Evolutionary conservation across 305 asterid species (phyloP).

Genomic region (Solanum hybrid): DNA sequence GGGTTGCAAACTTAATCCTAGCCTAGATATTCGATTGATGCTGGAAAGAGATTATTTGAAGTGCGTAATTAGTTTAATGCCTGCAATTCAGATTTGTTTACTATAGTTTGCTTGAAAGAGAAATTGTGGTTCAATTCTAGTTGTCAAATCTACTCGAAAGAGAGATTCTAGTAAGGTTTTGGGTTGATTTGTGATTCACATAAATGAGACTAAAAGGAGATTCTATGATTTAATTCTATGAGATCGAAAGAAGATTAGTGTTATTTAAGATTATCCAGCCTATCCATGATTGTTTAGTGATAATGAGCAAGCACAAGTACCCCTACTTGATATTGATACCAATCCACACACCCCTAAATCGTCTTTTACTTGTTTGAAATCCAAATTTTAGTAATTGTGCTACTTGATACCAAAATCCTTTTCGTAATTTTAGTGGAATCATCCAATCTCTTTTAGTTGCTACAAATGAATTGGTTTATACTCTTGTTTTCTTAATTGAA

Average conservation of each 20-base stretch:
- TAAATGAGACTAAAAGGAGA: neutral
- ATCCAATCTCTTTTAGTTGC: neutral
- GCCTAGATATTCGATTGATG: neutral
- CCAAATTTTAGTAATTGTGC: neutral
- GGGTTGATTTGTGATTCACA: neutral
- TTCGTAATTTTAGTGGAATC: neutral
- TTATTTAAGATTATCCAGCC: neutral
- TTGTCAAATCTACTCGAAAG: neutral
- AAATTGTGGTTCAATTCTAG: neutral
- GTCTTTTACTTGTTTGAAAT: neutral
- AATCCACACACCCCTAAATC: neutral
- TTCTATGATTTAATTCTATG: neutral
- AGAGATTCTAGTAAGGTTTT: neutral
- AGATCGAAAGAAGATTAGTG: neutral
- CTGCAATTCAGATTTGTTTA: neutral
- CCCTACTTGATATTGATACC: neutral
- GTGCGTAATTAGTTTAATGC: neutral
- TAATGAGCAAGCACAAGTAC: neutral
- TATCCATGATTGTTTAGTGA: neutral
- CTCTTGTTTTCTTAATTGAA: neutral
- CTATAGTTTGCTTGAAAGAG: neutral
- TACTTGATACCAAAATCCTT: neutral
- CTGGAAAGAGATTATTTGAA: neutral
- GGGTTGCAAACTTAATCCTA: neutral
- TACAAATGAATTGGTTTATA: neutral